Evolutionary conservation across 768 basidiomycete genomes (phyloP).

Genomic region (Xerocomus potaroensis): DNA sequence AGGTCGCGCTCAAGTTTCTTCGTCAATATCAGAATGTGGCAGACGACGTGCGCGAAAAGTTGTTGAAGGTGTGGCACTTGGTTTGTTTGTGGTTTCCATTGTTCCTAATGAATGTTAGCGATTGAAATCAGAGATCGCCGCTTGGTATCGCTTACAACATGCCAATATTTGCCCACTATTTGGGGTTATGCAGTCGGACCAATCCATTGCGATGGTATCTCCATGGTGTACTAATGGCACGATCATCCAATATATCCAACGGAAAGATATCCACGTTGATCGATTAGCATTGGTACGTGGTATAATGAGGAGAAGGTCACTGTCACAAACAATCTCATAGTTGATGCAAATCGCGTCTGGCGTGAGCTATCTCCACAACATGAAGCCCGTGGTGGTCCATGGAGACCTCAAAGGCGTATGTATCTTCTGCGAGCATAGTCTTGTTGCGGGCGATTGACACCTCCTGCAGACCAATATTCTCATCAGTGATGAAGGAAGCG

Average conservation of each 20-base stretch:
- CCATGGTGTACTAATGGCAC: constrained; percentile 62
- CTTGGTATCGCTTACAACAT: constrained; percentile 57
- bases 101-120: constrained; percentile 34
- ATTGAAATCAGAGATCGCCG: constrained; percentile 50
- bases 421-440: background rate
- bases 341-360: constrained; percentile 53
- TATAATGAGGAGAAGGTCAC: background rate
- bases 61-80: constrained; percentile 39
- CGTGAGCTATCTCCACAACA: constrained; percentile 53
- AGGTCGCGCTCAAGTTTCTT: constrained; percentile 59
- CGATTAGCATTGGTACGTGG: constrained; percentile 44
- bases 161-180: constrained; percentile 51
- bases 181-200: constrained; percentile 48
- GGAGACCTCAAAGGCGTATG: constrained; percentile 60
- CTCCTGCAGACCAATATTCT: constrained; percentile 50
- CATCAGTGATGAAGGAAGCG: constrained; percentile 45
- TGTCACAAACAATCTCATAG: constrained; percentile 24
- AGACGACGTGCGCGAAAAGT: constrained; percentile 46
- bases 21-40: constrained; percentile 45
- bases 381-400: constrained; percentile 52
- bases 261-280: constrained; percentile 37
- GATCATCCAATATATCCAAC: constrained; percentile 45
- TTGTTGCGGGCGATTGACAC: background rate
- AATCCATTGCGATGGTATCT: constrained; percentile 60
- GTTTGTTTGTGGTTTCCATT: background rate